Evolutionary conservation across 1,284 basidiomycete species (phyloP), one percentile per base, ranked within the genome.

Genomic region (Wallemia hederae): DNA sequence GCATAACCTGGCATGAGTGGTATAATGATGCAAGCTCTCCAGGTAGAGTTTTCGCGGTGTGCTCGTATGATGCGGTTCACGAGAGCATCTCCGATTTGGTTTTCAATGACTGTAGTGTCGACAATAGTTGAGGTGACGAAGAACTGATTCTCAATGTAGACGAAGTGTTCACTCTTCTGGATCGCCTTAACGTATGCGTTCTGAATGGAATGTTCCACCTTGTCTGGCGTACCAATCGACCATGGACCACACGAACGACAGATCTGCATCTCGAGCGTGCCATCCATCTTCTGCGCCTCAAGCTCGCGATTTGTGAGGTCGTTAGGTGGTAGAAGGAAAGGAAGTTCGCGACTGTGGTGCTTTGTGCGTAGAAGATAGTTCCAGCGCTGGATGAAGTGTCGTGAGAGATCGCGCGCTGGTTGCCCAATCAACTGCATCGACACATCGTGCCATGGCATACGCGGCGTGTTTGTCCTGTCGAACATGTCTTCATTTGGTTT

Each of bases 381-480:
- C 68, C 68, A 87, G 77, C 91, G 78, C 71, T 97, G 86, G 27
- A 89, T 80, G 66, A 99, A 99, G 72, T 99, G 94, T 39, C 94
- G 80, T 63, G 85, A 87, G 7, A 98, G 72, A 71, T 99, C 94
- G 27, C 94, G 78, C 22, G 92, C 89, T 26, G 94, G 94, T 69
- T 96, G 91, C 1, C 94, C 94, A 19, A 97, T 83, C 27, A 98
- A 79, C 70, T 98, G 94, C 72, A 97, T 76, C 0, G 82, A 87
- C 25, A 94, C 85, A 68, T 99, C 94, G 71, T 99, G 94, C 92
- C 92, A 99, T 25, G 94, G 91, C 89, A 98, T 97, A 27, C 94
- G 77, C 1, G 92, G 87, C 26, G 86, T 78, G 69, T 83, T 91
- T 5, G 76, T 72, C 55, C 94, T 80, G 66, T 96, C 86, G 67